Percentiles rank a stretch among this genome's conserved stretches.
These are phyloP conservation scores for Trichophyton equinum DNA, from an alignment of 2,329 filamentous ascomycete species.

Conservation along the genomic window DNA sequence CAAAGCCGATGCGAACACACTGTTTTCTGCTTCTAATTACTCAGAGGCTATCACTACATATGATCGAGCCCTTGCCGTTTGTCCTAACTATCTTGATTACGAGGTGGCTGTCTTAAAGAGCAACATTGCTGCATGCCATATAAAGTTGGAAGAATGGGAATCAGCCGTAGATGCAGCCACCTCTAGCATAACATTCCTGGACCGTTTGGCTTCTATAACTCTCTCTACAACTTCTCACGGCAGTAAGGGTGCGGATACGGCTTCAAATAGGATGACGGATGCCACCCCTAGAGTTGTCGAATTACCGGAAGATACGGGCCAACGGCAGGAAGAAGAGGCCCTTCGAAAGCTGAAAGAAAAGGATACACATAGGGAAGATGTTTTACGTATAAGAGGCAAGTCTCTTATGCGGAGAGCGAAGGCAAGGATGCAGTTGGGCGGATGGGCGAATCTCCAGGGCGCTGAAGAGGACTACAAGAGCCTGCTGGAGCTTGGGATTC, in stretches of 20 bases:
- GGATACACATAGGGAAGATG: slow-evolving; percentile 46
- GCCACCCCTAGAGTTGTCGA: slow-evolving; percentile 4
- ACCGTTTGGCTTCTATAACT: slow-evolving; percentile 36
- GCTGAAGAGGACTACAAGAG: slow-evolving; percentile 69
- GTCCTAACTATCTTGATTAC: slow-evolving; percentile 75
- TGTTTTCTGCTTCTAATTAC: slow-evolving; percentile 63
- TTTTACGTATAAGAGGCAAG: slow-evolving; percentile 68
- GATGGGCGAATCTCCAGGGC: slow-evolving; percentile 68
- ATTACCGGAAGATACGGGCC: slow-evolving; percentile 19
- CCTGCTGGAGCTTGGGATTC: slow-evolving; percentile 46
- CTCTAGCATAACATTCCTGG: slow-evolving; percentile 59
- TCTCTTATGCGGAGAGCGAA: slow-evolving; percentile 67
- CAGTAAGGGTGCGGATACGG: background rate
- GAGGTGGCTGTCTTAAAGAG: slow-evolving; percentile 76
- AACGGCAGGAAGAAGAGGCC: slow-evolving; percentile 30
- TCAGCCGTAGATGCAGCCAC: slow-evolving; percentile 64
- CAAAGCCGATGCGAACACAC: slow-evolving; percentile 63
- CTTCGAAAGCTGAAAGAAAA: slow-evolving; percentile 33
- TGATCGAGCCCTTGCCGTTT: slow-evolving; percentile 62
- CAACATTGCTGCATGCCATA: slow-evolving; percentile 78
- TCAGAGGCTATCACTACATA: slow-evolving; percentile 71
- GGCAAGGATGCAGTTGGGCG: slow-evolving; percentile 56
- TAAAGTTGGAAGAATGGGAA: slow-evolving; percentile 79
- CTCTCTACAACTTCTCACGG: background rate
- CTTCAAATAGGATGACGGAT: background rate